phyloP scores from a whole-genome alignment of 2,329 filamentous ascomycete species.

The Phialophora macrospora region DNA sequence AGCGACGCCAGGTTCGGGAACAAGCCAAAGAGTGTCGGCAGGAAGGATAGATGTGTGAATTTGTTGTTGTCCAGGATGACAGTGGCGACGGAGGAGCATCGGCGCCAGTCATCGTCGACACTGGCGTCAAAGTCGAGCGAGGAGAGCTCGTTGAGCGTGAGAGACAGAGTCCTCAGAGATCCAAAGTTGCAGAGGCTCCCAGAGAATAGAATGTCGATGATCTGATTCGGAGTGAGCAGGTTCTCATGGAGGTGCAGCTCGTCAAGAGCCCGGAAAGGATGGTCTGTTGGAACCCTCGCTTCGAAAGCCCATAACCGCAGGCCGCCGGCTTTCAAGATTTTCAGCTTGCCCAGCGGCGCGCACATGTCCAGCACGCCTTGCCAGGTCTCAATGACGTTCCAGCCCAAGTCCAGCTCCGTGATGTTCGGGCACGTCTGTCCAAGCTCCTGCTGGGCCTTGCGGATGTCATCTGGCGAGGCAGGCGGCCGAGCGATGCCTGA shows the following conservation, averaged over 20 bases:
- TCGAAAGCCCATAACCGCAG: conserved; percentile 31
- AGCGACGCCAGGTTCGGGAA: conserved; percentile 59
- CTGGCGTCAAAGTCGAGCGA: conserved; percentile 18
- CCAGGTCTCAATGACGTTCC: conserved; percentile 76
- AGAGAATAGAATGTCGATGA: conserved; percentile 48
- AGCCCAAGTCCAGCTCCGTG: conserved; percentile 79
- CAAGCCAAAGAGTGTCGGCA: conserved; percentile 58
- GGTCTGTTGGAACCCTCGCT: not conserved
- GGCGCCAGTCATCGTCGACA: not conserved
- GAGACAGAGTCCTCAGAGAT: conserved; percentile 31
- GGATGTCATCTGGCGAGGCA: conserved; percentile 38
- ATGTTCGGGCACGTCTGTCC: conserved; percentile 61
- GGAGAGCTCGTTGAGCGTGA: conserved; percentile 34
- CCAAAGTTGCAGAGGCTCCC: conserved; percentile 24
- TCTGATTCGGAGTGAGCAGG: conserved; percentile 68
- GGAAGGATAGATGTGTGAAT: conserved; percentile 44
- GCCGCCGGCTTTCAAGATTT: conserved; percentile 63
- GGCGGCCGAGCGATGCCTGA: conserved; percentile 41
- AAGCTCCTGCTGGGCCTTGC: conserved; percentile 56
- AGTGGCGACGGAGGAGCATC: conserved; percentile 52
- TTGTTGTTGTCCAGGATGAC: conserved; percentile 58
- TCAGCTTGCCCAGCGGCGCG: conserved; percentile 68
- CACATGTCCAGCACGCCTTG: conserved; percentile 73
- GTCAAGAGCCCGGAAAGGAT: conserved; percentile 50
- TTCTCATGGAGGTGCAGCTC: conserved; percentile 70